Percentiles rank a stretch among this genome's conserved stretches.
phyloP scores from a whole-genome alignment of 164 flowering plant genomes.

The Magnolia sinica region DNA sequence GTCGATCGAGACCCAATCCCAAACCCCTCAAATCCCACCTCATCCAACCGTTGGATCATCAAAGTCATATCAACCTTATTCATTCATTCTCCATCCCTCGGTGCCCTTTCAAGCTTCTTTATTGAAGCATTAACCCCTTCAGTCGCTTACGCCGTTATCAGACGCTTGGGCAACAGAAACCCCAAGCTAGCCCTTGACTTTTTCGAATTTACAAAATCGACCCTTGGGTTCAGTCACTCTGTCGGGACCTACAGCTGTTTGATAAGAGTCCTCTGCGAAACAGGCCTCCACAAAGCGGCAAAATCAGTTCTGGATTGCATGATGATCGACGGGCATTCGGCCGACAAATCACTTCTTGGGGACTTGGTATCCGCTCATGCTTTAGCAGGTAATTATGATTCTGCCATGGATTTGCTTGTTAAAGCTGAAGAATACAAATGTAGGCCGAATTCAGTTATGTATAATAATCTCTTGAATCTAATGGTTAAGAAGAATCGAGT shows the following conservation, averaged over 20 bases:
- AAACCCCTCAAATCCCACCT: background rate
- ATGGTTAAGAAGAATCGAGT: conserved; percentile 43
- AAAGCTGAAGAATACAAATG: conserved; percentile 25
- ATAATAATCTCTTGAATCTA: conserved; percentile 50
- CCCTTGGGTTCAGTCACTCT: conserved; percentile 39
- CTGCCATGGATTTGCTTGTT: conserved; percentile 37
- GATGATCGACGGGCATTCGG: conserved; percentile 52
- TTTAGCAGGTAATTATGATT: conserved; percentile 35
- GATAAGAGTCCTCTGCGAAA: conserved; percentile 43
- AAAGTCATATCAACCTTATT: conserved; percentile 26
- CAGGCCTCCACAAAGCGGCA: conserved; percentile 51
- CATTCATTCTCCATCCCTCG: background rate
- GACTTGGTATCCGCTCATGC: conserved; percentile 43
- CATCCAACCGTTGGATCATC: conserved; percentile 26
- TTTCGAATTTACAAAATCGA: conserved; percentile 41
- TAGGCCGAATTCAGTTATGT: conserved; percentile 24
- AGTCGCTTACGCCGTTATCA: conserved; percentile 46
- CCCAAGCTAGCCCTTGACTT: conserved; percentile 46
- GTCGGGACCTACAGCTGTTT: conserved; percentile 44
- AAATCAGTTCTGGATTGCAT: conserved; percentile 41
- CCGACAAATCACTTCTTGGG: conserved; percentile 32
- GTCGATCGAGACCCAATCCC: background rate
- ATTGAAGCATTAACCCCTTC: conserved; percentile 38
- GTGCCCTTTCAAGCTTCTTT: conserved; percentile 24
- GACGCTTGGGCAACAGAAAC: conserved; percentile 21